Evolutionary conservation across 1,284 basidiomycete genomes (phyloP), one percentile per base, ranked within the genome.

Genomic region (Pulveroboletus ridleyi): DNA sequence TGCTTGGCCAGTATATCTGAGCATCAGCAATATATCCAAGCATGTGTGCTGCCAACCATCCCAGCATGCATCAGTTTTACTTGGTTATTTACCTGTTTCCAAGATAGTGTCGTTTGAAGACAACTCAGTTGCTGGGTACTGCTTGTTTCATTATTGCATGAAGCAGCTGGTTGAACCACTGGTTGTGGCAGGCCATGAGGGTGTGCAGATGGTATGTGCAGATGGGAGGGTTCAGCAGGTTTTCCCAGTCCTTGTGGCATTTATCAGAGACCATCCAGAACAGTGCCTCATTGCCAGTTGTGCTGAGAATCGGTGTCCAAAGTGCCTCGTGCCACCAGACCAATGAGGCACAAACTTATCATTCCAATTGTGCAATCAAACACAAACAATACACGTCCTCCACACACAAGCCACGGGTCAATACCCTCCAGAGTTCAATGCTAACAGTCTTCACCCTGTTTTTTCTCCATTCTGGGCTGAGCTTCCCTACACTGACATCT

Each of bases 91-190:
- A 61, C 73, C 72, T 39, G 58, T 61, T 0, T 46, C 56, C 0
- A 69, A 74, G 23, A 59, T 75, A 1, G 56, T 7, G 0, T 60
- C 39, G 3, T 66, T 67, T n/a, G 22, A 62, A 1, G 20, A 61
- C 4, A 63, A 59, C 10, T 64, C 25, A 0, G 10, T 67, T 6
- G 55, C 47, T 0, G 57, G 63, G 0, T 66, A 73, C 18, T 33
- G 64, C 0, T 58, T 77, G 0, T 78, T 78, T 56, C 74, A 77
- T 33, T 58, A 64, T 17, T 71, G 70, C 22, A 75, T 78, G 74
- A 41, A 39, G 0, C 5, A 22, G 2, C 23, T 77, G 0, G 47
- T 77, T 1, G 41, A 64, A 2, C 70, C 68, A 0, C 33, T 55
- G 2, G 4, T 55, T 3, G 8, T 8, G 2, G 22, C 33, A 1